Evolutionary conservation across 164 flowering plant species (phyloP).

Genomic region (Paratinospora sagittata): DNA sequence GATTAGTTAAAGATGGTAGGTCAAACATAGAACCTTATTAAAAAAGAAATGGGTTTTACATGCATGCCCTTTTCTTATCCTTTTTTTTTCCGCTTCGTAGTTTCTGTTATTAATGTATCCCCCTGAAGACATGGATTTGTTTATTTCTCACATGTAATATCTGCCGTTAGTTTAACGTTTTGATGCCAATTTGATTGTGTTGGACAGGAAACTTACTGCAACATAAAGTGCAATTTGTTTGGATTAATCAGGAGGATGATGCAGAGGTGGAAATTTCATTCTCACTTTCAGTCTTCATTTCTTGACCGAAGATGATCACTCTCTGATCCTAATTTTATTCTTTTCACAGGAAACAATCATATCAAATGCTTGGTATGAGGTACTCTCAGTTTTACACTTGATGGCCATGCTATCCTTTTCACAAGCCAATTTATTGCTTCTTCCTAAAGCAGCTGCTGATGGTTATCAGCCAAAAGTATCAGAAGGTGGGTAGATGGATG

Average conservation of each 20-base stretch:
- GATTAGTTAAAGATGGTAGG: constrained; percentile 73
- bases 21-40: too few relatives aligned
- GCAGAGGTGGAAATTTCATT: constrained; percentile 49
- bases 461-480: constrained; percentile 88
- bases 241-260: constrained; percentile 95
- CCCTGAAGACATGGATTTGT: not conserved
- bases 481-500: constrained; percentile 11
- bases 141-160: not conserved
- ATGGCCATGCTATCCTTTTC: constrained; percentile 82
- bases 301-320: constrained; percentile 2
- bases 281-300: not conserved
- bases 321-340: constrained; percentile 11
- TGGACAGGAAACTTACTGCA: constrained; percentile 71
- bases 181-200: constrained; percentile 14
- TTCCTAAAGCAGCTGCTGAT: constrained; percentile 75
- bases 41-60: too few relatives aligned
- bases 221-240: constrained; percentile 67
- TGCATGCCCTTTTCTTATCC: too few relatives aligned
- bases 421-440: constrained; percentile 81
- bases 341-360: constrained; percentile 74
- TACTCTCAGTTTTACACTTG: constrained; percentile 83
- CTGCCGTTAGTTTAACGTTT: not conserved
- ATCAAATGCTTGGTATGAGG: constrained; percentile 91
- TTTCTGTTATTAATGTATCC: not conserved
- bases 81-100: too few relatives aligned